Percentiles rank a stretch among this genome's conserved stretches.
These are phyloP conservation scores for Phoma sp. DNA, from an alignment of 2,329 filamentous ascomycete genomes.

Conservation along the genomic window DNA sequence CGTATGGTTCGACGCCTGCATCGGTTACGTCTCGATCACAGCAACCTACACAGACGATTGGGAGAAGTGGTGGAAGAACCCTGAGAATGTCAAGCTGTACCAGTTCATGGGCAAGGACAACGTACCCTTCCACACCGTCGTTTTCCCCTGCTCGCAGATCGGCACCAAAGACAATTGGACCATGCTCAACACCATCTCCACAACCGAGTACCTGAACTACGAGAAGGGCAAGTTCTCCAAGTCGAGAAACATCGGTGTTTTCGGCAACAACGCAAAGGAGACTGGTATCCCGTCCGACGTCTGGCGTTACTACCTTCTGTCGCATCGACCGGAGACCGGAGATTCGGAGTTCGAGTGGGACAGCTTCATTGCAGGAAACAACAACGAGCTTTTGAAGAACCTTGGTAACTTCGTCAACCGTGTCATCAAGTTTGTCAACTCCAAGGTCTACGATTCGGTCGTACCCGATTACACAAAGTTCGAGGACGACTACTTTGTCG, in stretches of 20 bases:
- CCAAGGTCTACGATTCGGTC: constrained; percentile 71
- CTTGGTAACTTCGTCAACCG: constrained; percentile 66
- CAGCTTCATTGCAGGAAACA: constrained; percentile 82
- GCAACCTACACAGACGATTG: constrained; percentile 87
- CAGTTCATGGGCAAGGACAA: constrained; percentile 95
- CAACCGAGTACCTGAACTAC: constrained; percentile 71
- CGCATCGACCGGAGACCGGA: constrained; percentile 81
- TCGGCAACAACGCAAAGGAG: constrained; percentile 86
- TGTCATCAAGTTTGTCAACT: constrained; percentile 72
- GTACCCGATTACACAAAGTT: constrained; percentile 71
- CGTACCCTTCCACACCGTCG: constrained; percentile 85
- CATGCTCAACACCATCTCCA: constrained; percentile 84
- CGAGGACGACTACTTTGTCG: constrained; percentile 48
- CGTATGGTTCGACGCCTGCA: constrained; percentile 91
- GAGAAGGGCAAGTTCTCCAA: constrained; percentile 80
- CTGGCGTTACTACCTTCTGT: constrained; percentile 92
- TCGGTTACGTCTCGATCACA: constrained; percentile 95
- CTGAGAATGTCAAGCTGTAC: constrained; percentile 84
- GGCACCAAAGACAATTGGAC: constrained; percentile 89
- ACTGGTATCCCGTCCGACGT: constrained; percentile 85
- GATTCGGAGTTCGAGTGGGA: constrained; percentile 93
- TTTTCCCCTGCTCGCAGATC: constrained; percentile 87
- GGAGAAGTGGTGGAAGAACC: constrained; percentile 94
- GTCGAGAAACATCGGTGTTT: constrained; percentile 86
- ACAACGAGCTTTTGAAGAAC: constrained; percentile 83